Base-by-base conservation (phyloP, 768 basidiomycete species). In the Fomitopsis serialis region DNA sequence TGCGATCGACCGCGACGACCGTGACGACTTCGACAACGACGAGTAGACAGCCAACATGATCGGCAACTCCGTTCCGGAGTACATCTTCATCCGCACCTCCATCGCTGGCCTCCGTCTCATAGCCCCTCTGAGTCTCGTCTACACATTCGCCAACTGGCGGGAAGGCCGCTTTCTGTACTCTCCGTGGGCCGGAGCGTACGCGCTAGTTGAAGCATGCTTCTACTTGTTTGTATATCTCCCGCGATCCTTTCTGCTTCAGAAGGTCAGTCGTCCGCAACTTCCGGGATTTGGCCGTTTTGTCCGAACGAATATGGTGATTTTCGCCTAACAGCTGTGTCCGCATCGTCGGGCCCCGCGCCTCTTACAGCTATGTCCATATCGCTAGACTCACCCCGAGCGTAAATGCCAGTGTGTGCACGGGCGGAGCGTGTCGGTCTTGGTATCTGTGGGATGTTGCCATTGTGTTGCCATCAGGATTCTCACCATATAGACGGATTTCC, bases 221-320 rank as follows among this genome's bases (percentile, higher is more conserved):
- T 83, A 77, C 55, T 42, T 72, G 2, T 55, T 74, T 17, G 70
- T 82, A 11, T 81, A 78, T 57, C 59, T 79, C 3, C 80, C 81
- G 8, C 69, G 80, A 60, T 66, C 64, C 37, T 55, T 49, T n/a
- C 53, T 56, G 42, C 61, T 86, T 54, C 82, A 82, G 66, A 72
- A 72, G 66, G 84, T 80, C 43, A 60, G 74, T 54, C 29, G 29
- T 6, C 29, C 29, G 6, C 6, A 5, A 32, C 11, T 32, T 32
- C n/a, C n/a, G n/a, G n/a, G n/a, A n/a, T n/a, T n/a, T n/a, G n/a
- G n/a, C n/a, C n/a, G n/a, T n/a, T n/a, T n/a, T n/a, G n/a, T n/a
- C n/a, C n/a, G n/a, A n/a, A n/a, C n/a, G n/a, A n/a, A n/a, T n/a
- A n/a, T n/a, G n/a, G n/a, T n/a, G n/a, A n/a, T n/a, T n/a, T n/a